Evolutionary conservation across 805 yeast genomes (phyloP), one percentile per base, ranked within the genome.

Genomic region (Sporopachydermia lactativora): DNA sequence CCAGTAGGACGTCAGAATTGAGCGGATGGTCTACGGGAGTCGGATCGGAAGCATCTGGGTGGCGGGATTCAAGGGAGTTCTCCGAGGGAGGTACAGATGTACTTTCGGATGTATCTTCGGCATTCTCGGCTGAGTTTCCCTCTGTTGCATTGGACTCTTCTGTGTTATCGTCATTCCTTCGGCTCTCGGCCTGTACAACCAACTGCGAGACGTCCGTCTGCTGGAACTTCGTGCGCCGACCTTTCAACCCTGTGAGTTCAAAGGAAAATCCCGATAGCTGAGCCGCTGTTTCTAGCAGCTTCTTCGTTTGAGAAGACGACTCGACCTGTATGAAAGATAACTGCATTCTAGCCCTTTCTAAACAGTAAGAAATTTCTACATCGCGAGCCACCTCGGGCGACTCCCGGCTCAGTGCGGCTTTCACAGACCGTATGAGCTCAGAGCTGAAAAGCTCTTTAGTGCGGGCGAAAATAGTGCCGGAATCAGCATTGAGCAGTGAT

Each of bases 181-280:
- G 35, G 39, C 59, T 53, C 46, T 73, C 70, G 1, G 97, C 97
- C 15, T 89, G 59, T 17, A 85, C 72, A 13, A 88, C 70, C 44
- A 89, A 68, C 34, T 84, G 75, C 1, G 95, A 71, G 17, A 79
- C 71, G n/a, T 77, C 73, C 24, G 65, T 68, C 38, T 68, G 68
- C 60, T 89, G 97, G 55, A 65, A 83, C 56, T 82, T 82, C 3
- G 97, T 89, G 53, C 92, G 68, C 54, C 77, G 80, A 5, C 95
- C 96, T 49, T 77, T 77, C 42, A 92, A 82, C 48, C 97, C 97
- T 1, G 96, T 81, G 37, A 89, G 60, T 1, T 78, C 71, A 47
- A 78, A 71, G 39, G 71, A 62, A 38, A 85, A 66, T 1, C 73
- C 70, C 0, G 86, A 74, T 6, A 79, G 53, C 11, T 70, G 67